Evolutionary conservation across 768 basidiomycete genomes (phyloP).

Genomic region (Tricholoma terreum): DNA sequence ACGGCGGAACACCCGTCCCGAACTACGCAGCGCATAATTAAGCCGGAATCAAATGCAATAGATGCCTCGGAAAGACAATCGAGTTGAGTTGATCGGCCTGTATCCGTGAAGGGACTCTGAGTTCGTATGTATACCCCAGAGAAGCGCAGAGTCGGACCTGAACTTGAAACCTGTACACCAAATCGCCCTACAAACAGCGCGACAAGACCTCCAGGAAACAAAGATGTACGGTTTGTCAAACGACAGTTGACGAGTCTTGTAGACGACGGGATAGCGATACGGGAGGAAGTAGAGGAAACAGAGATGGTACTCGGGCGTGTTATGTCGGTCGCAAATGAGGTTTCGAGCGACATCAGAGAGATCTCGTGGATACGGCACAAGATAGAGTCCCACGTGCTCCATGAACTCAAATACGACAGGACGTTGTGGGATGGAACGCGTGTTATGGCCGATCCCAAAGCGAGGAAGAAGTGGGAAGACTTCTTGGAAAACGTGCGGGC

Average conservation of each 20-base stretch:
- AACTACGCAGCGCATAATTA: not conserved
- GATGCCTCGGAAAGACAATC: not conserved
- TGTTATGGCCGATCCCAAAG: constrained; percentile 13
- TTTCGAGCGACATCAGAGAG: constrained; percentile 10
- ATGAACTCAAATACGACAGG: constrained; percentile 21
- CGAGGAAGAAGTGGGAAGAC: constrained; percentile 10
- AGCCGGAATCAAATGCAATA: not conserved
- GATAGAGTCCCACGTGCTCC: constrained; percentile 13
- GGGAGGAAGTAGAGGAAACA: constrained; percentile 14
- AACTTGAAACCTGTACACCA: not conserved
- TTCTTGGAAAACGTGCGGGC: not conserved
- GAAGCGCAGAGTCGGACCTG: not conserved
- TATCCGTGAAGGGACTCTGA: not conserved
- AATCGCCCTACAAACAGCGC: not conserved
- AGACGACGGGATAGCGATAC: constrained; percentile 10
- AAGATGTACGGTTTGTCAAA: constrained; percentile 17
- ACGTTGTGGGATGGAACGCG: constrained; percentile 29
- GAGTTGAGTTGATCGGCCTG: not conserved
- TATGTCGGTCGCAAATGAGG: not conserved
- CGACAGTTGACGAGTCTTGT: constrained; percentile 14
- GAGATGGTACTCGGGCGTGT: constrained; percentile 13
- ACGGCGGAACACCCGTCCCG: not conserved
- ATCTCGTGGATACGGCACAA: constrained; percentile 14
- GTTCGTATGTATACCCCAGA: not conserved
- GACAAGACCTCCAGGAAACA: constrained; percentile 9